These are phyloP conservation scores for Elsinoe fawcettii DNA, from an alignment of 2,329 filamentous ascomycete genomes.

Conservation along the genomic window DNA sequence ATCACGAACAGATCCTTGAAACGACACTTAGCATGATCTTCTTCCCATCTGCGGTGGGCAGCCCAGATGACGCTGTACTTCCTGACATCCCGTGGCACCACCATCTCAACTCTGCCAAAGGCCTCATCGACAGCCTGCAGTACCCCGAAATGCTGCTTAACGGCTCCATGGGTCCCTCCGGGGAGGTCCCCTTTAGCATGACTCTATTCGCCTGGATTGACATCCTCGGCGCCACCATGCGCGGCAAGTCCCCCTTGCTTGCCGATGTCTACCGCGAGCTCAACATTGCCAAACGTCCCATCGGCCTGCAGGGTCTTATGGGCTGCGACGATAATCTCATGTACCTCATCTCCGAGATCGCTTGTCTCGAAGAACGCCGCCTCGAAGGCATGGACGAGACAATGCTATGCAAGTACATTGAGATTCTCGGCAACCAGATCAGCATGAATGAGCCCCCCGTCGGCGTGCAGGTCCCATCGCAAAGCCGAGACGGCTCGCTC, in stretches of 20 bases:
- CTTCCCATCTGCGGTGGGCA: constrained; percentile 86
- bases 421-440: constrained; percentile 79
- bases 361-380: constrained; percentile 87
- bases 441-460: constrained; percentile 64
- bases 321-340: constrained; percentile 95
- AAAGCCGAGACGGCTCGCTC: constrained; percentile 59
- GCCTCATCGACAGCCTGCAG: constrained; percentile 75
- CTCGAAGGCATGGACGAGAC: constrained; percentile 74
- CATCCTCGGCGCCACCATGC: constrained; percentile 89
- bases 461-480: constrained; percentile 32
- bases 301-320: constrained; percentile 87
- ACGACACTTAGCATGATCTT: constrained; percentile 92
- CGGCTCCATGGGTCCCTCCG: constrained; percentile 35
- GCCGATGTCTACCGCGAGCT: constrained; percentile 95
- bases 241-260: constrained; percentile 75
- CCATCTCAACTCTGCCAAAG: constrained; percentile 87
- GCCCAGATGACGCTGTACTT: constrained; percentile 66
- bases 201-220: constrained; percentile 91
- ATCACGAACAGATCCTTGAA: constrained; percentile 84
- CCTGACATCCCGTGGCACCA: constrained; percentile 95
- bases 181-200: constrained; percentile 85
- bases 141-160: constrained; percentile 57
- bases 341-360: constrained; percentile 96
- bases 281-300: constrained; percentile 58
- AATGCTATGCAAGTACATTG: constrained; percentile 79